Percentiles rank a stretch among this genome's conserved stretches.
Evolutionary conservation across 257 asterid species (phyloP).

Genomic region (Solanum dulcamara): DNA sequence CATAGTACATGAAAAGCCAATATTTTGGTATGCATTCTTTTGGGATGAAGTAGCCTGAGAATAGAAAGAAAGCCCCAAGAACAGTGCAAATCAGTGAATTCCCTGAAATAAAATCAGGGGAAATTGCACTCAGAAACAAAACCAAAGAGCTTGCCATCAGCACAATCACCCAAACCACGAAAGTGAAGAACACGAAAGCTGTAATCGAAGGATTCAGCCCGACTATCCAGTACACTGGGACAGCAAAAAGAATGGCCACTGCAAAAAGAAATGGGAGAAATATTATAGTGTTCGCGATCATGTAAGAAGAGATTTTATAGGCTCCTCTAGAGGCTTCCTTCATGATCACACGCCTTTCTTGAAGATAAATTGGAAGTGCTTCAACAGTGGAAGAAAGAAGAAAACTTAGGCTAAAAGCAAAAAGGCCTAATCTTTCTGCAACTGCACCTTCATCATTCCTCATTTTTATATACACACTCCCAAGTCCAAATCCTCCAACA

Average conservation of each 20-base stretch:
- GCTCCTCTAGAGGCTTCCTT: constrained; percentile 80
- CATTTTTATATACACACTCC: constrained; percentile 51
- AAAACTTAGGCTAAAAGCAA: constrained; percentile 76
- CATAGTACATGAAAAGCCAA: constrained; percentile 84
- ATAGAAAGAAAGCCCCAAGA: constrained; percentile 77
- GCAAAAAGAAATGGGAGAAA: constrained; percentile 64
- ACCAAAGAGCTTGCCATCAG: constrained; percentile 88
- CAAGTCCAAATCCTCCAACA: constrained; percentile 78
- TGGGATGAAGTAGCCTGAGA: constrained; percentile 85
- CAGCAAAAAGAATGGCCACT: constrained; percentile 63
- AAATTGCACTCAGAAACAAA: constrained; percentile 59
- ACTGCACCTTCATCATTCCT: constrained; percentile 64
- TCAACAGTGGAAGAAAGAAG: constrained; percentile 89
- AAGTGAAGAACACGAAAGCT: constrained; percentile 51
- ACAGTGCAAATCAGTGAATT: constrained; percentile 71
- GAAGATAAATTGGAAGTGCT: constrained; percentile 85
- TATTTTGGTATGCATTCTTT: constrained; percentile 66
- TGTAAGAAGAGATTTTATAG: constrained; percentile 62
- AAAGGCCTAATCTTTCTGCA: constrained; percentile 66
- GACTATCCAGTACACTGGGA: constrained; percentile 76
- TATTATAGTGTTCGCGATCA: constrained; percentile 62
- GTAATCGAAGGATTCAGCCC: constrained; percentile 64
- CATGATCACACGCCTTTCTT: constrained; percentile 67
- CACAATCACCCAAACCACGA: constrained; percentile 72
- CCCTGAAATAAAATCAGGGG: constrained; percentile 84